Conservation (phyloP, 805 yeast species). For the Saccharomycodes ludwigii region DNA sequence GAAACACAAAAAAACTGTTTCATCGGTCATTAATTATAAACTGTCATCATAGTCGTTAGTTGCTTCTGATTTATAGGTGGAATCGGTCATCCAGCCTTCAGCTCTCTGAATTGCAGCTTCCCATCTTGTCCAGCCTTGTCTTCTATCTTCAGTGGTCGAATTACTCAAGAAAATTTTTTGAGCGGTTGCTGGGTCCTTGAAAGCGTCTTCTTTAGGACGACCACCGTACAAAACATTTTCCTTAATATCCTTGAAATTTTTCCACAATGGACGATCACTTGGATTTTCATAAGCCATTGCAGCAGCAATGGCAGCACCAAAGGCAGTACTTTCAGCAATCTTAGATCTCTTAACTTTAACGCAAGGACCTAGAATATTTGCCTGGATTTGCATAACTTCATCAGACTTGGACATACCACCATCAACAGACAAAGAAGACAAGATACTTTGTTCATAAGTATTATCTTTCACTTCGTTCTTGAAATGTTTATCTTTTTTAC, state of each 20-base stretch:
- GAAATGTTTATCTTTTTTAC: slow-evolving; percentile 30
- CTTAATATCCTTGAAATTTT: slow-evolving; percentile 59
- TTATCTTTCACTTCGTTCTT: slow-evolving; percentile 34
- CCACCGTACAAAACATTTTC: slow-evolving; percentile 96
- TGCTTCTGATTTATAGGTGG: background rate
- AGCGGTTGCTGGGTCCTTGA: slow-evolving; percentile 6
- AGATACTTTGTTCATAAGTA: slow-evolving; percentile 34
- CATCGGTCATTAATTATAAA: too few relatives aligned
- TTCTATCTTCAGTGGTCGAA: slow-evolving; percentile 41
- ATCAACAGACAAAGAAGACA: slow-evolving; percentile 62
- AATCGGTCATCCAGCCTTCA: slow-evolving; percentile 53
- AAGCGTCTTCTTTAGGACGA: slow-evolving; percentile 29
- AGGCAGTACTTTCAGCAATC: slow-evolving; percentile 83
- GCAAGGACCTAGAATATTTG: slow-evolving; percentile 83
- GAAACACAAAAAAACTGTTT: too few relatives aligned
- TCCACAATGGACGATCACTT: slow-evolving; percentile 56
- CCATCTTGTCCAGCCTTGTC: slow-evolving; percentile 71
- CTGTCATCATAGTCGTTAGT: too few relatives aligned
- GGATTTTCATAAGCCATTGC: slow-evolving; percentile 47
- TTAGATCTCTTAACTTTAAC: slow-evolving; percentile 70
- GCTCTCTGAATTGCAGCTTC: slow-evolving; percentile 74
- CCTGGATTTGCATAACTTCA: slow-evolving; percentile 88
- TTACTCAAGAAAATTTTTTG: slow-evolving; percentile 27
- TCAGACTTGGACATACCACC: slow-evolving; percentile 93
- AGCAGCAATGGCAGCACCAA: slow-evolving; percentile 95